Evolutionary conservation across 768 basidiomycete species (phyloP).

Genomic region (Omphalotus guepiniiformis): DNA sequence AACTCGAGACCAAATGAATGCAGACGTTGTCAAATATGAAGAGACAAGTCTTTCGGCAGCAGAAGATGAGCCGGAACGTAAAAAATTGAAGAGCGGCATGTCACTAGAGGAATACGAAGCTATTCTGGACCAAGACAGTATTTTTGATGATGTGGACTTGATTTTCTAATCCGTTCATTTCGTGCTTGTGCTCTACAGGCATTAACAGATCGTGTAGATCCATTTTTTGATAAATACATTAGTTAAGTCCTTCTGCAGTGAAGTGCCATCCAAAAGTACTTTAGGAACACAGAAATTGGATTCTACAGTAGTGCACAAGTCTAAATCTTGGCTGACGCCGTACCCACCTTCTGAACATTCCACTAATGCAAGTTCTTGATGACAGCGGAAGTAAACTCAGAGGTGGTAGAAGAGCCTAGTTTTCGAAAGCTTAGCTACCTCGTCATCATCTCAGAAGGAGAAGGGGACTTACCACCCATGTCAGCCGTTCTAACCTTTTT

Average conservation of each 20-base stretch:
- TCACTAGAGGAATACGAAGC: conserved; percentile 53
- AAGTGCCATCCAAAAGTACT: too few species aligned
- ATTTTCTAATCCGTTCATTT: too few species aligned
- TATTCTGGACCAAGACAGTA: conserved; percentile 40
- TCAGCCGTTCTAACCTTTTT: conserved; percentile 91
- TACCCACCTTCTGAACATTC: neutral
- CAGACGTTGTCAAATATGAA: conserved; percentile 17
- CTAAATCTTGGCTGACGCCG: neutral
- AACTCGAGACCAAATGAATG: conserved; percentile 12
- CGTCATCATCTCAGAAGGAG: too few species aligned
- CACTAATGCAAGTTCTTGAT: conserved; percentile 69
- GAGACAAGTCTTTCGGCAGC: conserved; percentile 1
- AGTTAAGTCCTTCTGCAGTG: too few species aligned
- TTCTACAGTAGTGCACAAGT: neutral
- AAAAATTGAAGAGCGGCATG: conserved; percentile 32
- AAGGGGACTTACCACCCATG: conserved; percentile 75
- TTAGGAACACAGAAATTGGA: neutral
- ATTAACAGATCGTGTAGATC: conserved; percentile 26
- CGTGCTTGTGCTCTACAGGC: too few species aligned
- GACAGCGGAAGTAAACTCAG: conserved; percentile 91
- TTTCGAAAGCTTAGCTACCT: too few species aligned
- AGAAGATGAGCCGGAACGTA: conserved; percentile 27
- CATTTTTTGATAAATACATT: too few species aligned
- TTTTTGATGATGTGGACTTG: conserved; percentile 44
- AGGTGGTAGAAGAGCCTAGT: conserved; percentile 82